Evolutionary conservation across 179 eudicot genomes (phyloP), one percentile per base, ranked within the genome.

Genomic region (Beta lomatogona): DNA sequence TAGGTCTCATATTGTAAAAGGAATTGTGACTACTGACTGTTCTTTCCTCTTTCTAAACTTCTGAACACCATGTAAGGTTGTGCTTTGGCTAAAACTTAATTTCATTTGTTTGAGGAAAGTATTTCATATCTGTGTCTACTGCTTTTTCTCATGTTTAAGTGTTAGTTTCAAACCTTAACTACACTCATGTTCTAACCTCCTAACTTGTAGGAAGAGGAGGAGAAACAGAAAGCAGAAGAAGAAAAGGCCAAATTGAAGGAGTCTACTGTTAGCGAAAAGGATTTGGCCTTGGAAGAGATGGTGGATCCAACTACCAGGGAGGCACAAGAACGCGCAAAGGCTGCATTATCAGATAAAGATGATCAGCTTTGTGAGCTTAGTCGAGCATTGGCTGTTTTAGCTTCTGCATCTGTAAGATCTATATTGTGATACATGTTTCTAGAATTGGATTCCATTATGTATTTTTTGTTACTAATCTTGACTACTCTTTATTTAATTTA

Each of bases 381-480:
- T 79, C 90, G 93, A 86, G 98, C 98, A 78, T 87, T 93, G 86
- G 91, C 91, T 82, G 97, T 93, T 83, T 84, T 93, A 73, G 92
- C 94, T 83, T 92, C 98, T 31, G 94, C 93, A 68, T 93, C 98
- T 77, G 97, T 93, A 87, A 83, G 31, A 76, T 48, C 71, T 28
- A 6, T 80, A 45, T 83, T 13, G 48, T 73, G 44, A 19, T 57
- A 31, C 58, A 25, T 77, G 21, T 57, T 22, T 48, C 71, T 50
- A 69, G 25, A 19, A 19, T 48, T 46, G 28, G 21, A 63, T 54
- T n/a, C 16, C 25, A 9, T 25, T 64, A 64, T 7, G 46, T 68
- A 22, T 28, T 16, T 36, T 52, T 8, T 68, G 3, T 44, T 18
- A 63, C 25, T 50, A 71, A 58, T 80, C 28, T 58, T 68, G 36